A percentile compares a stretch with the other conserved stretches of the same genome.
Evolutionary conservation across 805 yeast genomes (phyloP).

Genomic region (Ascoidea rubescens): DNA sequence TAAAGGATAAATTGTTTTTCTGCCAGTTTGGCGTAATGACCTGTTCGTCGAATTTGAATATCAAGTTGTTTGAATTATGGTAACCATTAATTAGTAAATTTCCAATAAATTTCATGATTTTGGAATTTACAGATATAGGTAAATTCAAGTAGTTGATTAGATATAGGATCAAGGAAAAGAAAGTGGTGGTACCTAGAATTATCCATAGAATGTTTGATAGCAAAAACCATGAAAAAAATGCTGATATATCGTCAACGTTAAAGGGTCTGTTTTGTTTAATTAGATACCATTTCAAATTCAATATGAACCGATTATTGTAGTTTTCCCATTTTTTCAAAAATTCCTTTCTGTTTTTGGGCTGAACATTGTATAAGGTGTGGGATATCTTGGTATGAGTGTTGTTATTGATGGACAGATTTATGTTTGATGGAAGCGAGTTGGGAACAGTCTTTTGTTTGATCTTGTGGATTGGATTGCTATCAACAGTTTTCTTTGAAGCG

Average conservation of each 20-base stretch:
- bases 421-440: too few species aligned
- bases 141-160: conserved; percentile 39
- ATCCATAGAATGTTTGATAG: conserved; percentile 76
- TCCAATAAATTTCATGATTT: conserved; percentile 2
- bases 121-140: conserved; percentile 4
- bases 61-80: neutral
- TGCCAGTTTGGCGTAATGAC: conserved; percentile 7
- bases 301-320: conserved; percentile 1
- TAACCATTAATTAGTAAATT: neutral
- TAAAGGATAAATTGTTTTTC: conserved; percentile 7
- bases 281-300: conserved; percentile 55
- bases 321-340: too few species aligned
- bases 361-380: too few species aligned
- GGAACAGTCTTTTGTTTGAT: too few species aligned
- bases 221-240: conserved; percentile 82
- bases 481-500: too few species aligned
- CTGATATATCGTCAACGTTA: conserved; percentile 84
- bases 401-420: too few species aligned
- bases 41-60: conserved; percentile 1
- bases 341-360: neutral
- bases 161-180: conserved; percentile 65
- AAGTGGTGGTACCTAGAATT: conserved; percentile 83
- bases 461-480: too few species aligned
- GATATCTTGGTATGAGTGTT: too few species aligned
- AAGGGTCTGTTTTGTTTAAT: conserved; percentile 71